Base-by-base conservation (phyloP, 1,139 yeast genomes). In the Kurtzmaniella quercitrusa region DNA sequence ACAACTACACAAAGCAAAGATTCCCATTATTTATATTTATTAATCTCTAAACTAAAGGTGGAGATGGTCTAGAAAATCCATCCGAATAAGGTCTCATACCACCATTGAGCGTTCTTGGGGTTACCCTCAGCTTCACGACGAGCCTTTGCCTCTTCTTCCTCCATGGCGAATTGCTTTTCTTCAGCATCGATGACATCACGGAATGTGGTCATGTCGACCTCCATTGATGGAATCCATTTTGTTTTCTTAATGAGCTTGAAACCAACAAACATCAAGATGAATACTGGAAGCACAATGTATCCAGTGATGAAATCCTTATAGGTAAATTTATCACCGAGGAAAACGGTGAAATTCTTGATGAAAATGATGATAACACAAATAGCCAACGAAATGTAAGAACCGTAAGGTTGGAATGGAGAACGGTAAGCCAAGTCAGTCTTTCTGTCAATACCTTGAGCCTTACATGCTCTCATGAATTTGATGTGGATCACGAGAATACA, bases 271-370 rank as follows among this genome's bases (percentile, higher is more conserved):
- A 77, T 67, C 40, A 78, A 60, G 35, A 82, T 41, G 53, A 76
- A 85, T 21, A 83, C 79, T 26, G 93, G 93, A 44, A 85, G 71
- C 40, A 87, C 87, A 57, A 85, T 82, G 66, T 85, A 85, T 39
- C 91, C 89, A 34, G 93, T 84, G 55, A 85, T 82, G 56, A 85
- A 84, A 28, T 69, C 66, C 65, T 74, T 80, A 65, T 76, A 81
- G 56, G 72, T 77, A 61, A 82, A 82, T 38, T 46, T 47, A 42
- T 63, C 57, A 39, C 73, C 76, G 53, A 84, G 65, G 65, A 84
- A 84, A 3, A 80, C 89, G 1, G 88, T 82, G 60, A 84, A 84
- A 60, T 84, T 84, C 65, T 86, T 85, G 58, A 83, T 76, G 42
- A 85, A 55, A n/a, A 82, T 73, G 49, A 86, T 70, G 43, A 84